Evolutionary conservation across 805 yeast genomes (phyloP), one percentile per base, ranked within the genome.

Genomic region (Henningerozyma blattae): DNA sequence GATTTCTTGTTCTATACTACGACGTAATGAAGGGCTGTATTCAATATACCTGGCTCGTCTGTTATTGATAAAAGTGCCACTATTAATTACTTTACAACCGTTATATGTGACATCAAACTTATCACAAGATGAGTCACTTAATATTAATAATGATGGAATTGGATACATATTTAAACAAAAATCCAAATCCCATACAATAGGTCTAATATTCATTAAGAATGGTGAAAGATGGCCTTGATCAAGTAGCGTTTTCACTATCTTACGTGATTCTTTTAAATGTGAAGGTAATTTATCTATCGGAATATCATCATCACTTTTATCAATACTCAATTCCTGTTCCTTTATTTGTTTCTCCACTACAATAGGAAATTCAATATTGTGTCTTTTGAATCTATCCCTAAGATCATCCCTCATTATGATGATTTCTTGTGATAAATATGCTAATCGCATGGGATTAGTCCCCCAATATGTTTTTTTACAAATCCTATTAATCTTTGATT

Each of bases 171-270:
- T 65, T 40, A 89, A 61, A 4, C 73, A 60, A 43, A 76, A 75
- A 50, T 84, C 94, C 46, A 70, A 70, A 38, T 75, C 77, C 63
- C 93, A 72, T 15, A 72, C 61, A 1, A 83, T 64, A 0, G 93
- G 81, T 39, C 83, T 68, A 18, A 72, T 58, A 16, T 64, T 56
- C 15, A 63, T 56, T 2, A 75, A 59, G 48, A 87, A 85, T 10
- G 98, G 98, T 22, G 91, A 80, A 30, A 91, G 54, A 48, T 75
- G 80, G 1, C 91, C 91, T 57, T 91, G 99, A 48, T 84, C 94
- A 10, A 91, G 56, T 1, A 91, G 40, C 0, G 96, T 86, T 42
- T 81, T 77, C 14, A 80, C 83, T 2, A 86, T 56, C 47, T 78
- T 77, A 41, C 84, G 65, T 0, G 85, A 72, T 51, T 77, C 81